Evolutionary conservation across 225 moss, liverwort and hornwort species (phyloP), one percentile per base, ranked within the genome.

Genomic region (Lunularia cruciata): DNA sequence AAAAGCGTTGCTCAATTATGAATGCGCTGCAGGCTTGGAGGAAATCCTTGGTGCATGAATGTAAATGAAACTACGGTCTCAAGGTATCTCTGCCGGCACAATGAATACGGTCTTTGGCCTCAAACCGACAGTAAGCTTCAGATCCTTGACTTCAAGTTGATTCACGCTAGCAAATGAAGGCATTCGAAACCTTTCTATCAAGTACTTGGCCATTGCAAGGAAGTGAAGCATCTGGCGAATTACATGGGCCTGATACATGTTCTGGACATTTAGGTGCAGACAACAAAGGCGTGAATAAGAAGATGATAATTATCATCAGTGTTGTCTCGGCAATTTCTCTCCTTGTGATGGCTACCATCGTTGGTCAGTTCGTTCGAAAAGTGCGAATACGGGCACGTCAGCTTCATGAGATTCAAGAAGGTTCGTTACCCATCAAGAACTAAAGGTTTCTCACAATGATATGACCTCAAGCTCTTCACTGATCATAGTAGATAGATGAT

Each of bases 381-480:
- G 34, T 36, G 33, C 6, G 16, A 13, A 67, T 20, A 25, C 67
- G 67, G 2, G 34, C 19, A n/a, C 49, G 33, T 34, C 48, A 48
- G n/a, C 49, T 67, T 5, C 67, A 35, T 9, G 18, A 67, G 8
- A 49, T 67, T 3, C 49, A 66, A 48, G 65, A 66, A 67, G 52
- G 67, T 52, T 9, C 0, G 31, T 20, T 22, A 62, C 1, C 4
- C 20, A 34, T 32, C 7, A 3, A 7, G 13, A 0, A 62, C 10
- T 25, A 13, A 22, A n/a, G n/a, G 40, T 40, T 62, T 3, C 23
- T 39, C 13, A 35, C 9, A 19, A 18, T 5, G 18, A 5, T 6
- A n/a, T 57, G 0, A 39, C 0, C 22, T 37, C 10, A 8, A 43
- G 20, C 37, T 19, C n/a, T 20, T 33, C n/a, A 35, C 14, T 35